A percentile compares a stretch with the other conserved stretches of the same genome.
Conservation (phyloP, 768 basidiomycete genomes). For the Boletus huronensis region DNA sequence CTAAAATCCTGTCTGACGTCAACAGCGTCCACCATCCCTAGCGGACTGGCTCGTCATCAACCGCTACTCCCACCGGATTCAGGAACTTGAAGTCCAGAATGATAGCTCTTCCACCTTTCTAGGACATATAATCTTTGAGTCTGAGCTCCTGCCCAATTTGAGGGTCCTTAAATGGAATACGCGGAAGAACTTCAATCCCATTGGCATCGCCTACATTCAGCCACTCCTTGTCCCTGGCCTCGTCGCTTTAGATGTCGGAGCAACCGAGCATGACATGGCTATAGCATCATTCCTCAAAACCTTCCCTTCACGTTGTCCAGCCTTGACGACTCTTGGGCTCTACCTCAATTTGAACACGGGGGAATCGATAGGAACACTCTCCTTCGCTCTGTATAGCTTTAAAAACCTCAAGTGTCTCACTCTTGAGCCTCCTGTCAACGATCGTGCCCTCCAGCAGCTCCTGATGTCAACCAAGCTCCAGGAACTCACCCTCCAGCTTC, state of each 20-base stretch:
- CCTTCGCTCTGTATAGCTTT: not conserved
- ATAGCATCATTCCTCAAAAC: not conserved
- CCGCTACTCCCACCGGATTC: not conserved
- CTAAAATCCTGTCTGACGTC: not conserved
- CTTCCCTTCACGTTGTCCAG: not conserved
- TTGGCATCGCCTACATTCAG: not conserved
- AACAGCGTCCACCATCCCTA: not conserved
- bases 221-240: not conserved
- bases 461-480: not conserved
- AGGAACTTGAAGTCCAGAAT: not conserved
- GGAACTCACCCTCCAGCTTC: not conserved
- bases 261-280: not conserved
- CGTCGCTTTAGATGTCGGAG: not conserved
- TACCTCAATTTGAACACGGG: too few relatives aligned
- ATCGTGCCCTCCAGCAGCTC: not conserved
- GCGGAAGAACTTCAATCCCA: not conserved
- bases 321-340: not conserved
- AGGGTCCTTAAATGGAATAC: not conserved
- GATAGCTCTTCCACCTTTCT: not conserved
- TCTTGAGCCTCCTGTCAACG: not conserved
- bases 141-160: not conserved
- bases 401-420: not conserved
- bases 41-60: not conserved
- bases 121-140: not conserved
- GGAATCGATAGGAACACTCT: not conserved